Conservation (phyloP, 78 protist genomes). For the Tieghemostelium lacteum region DNA sequence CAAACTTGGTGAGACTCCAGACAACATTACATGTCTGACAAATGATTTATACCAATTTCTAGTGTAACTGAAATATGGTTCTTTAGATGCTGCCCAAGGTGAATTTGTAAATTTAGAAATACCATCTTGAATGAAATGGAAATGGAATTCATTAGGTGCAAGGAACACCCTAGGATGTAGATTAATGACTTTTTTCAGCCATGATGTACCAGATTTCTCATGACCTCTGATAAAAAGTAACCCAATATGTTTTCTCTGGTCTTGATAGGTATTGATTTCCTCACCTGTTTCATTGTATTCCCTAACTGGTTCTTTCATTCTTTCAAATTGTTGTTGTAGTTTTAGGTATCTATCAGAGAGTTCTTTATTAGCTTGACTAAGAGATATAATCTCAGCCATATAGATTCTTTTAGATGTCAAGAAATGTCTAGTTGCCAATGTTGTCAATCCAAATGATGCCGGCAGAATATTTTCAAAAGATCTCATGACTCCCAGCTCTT, state of each 20-base stretch:
- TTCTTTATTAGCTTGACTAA: not conserved
- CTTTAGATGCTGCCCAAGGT: slow-evolving; percentile 48
- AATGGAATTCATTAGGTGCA: slow-evolving; percentile 59
- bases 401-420: slow-evolving; percentile 28
- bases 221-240: slow-evolving; percentile 67
- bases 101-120: slow-evolving; percentile 33
- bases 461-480: slow-evolving; percentile 39
- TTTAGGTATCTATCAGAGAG: not conserved
- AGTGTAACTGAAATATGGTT: slow-evolving; percentile 45
- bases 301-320: not conserved
- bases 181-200: slow-evolving; percentile 53
- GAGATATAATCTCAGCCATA: slow-evolving; percentile 23
- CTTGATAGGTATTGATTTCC: slow-evolving; percentile 3
- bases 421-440: slow-evolving; percentile 67
- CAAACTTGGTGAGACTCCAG: slow-evolving; percentile 57
- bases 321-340: not conserved
- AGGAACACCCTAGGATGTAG: slow-evolving; percentile 54
- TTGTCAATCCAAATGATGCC: slow-evolving; percentile 21
- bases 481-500: slow-evolving; percentile 59
- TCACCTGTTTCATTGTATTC: slow-evolving; percentile 12
- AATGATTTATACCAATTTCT: slow-evolving; percentile 49
- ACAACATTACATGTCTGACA: slow-evolving; percentile 43
- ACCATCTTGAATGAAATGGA: slow-evolving; percentile 52
- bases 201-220: slow-evolving; percentile 62
- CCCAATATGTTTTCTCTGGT: slow-evolving; percentile 30